Evolutionary conservation across 2,329 filamentous ascomycete genomes (phyloP).

Genomic region (Rhinocladiella similis): DNA sequence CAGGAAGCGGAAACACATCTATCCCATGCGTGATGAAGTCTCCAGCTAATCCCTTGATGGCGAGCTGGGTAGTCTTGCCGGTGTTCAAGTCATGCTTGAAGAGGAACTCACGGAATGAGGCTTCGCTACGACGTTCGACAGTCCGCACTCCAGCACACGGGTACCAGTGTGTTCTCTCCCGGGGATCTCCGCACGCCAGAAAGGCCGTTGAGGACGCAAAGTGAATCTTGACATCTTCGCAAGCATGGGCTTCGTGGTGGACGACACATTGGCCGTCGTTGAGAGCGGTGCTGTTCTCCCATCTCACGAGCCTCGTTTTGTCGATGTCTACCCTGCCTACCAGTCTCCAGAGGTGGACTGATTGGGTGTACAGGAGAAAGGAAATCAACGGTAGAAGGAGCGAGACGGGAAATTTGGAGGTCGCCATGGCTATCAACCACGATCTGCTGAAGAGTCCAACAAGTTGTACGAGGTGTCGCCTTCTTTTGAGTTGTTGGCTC

Average conservation of each 20-base stretch:
- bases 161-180: constrained; percentile 23
- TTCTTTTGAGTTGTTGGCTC: no score
- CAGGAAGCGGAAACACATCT: constrained; percentile 17
- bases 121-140: constrained; percentile 12
- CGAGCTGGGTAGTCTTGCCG: constrained; percentile 14
- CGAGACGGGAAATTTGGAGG: constrained; percentile 3
- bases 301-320: constrained; percentile 17
- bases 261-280: constrained; percentile 21
- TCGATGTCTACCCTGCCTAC: constrained; percentile 19
- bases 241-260: constrained; percentile 15
- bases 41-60: constrained; percentile 18
- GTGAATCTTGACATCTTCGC: constrained; percentile 26
- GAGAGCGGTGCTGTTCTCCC: constrained; percentile 18
- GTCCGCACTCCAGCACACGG: constrained; percentile 19
- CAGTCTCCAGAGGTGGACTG: constrained; percentile 5
- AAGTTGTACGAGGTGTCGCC: no score
- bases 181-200: constrained; percentile 19
- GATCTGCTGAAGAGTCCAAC: not conserved
- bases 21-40: constrained; percentile 26
- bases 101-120: constrained; percentile 20
- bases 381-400: constrained; percentile 11
- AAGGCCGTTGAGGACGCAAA: constrained; percentile 22
- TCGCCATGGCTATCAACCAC: not conserved
- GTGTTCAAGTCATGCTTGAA: constrained; percentile 24
- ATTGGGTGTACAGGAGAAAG: constrained; percentile 14